Evolutionary conservation across 208 protist genomes (phyloP), one percentile per base, ranked within the genome.

Genomic region (Zelonia costaricensis): DNA sequence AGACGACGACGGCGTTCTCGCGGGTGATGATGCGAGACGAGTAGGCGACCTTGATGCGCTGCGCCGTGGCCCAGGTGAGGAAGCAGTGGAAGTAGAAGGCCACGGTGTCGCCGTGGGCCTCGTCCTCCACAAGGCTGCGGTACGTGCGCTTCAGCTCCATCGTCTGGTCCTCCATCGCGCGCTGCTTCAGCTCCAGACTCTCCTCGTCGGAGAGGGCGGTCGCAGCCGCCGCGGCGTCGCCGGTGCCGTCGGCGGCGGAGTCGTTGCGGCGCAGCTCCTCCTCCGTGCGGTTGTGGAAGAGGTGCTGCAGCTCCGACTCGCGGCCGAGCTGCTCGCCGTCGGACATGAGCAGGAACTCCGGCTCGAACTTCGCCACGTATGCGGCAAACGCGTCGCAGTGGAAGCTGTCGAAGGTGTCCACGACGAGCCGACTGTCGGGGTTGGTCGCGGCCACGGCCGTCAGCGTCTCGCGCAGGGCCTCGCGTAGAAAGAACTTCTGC

Each of bases 311-410:
- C 42, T 40, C 35, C 22, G 65, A 44, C 33, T 62, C 83, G 22
- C 58, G 57, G 33, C 73, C 88, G 15, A 95, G 74, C 69, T 97
- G 87, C 71, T 97, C 92, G 40, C 82, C 92, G 61, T 97, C 92
- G 25, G 82, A 84, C 57, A 94, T 87, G 48, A 97, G 68, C 16
- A 97, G 59, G 68, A 94, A 97, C 77, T 94, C 84, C 1, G 92
- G 92, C 52, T 92, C 82, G 73, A 78, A 86, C 44, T 70, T 43
- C 44, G 56, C 52, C 20, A 93, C 47, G 77, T 93, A 85, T 20
- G 55, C 55, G 13, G 59, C 53, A 65, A 93, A 97, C 7, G 30
- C 82, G 13, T 70, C 74, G 53, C 57, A 78, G 62, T 88, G 58
- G 59, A 83, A 94, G 74, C 78, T 92, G 40, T 64, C 60, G 54